These are phyloP conservation scores for Apiospora saccharicola DNA, from an alignment of 2,329 filamentous ascomycete species.

Conservation along the genomic window DNA sequence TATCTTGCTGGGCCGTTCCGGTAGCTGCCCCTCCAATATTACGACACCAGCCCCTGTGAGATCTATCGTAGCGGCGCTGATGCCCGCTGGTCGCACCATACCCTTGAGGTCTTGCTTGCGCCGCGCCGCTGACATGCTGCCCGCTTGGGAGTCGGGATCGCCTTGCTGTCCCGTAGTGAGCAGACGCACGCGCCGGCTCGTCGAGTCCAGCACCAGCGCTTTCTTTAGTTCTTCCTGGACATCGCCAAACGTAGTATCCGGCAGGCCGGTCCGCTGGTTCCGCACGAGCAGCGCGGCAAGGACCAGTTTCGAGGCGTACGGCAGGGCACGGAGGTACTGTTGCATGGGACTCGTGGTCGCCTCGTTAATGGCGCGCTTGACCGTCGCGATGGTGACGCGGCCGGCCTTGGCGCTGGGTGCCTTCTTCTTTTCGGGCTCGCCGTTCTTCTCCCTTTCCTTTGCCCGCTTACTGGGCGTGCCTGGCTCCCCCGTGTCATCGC, in stretches of 20 bases:
- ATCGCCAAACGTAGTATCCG: constrained; percentile 88
- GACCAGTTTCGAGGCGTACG: constrained; percentile 83
- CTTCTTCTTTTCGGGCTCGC: constrained; percentile 46
- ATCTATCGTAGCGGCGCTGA: constrained; percentile 80
- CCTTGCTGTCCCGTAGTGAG: constrained; percentile 45
- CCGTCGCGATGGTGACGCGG: constrained; percentile 88
- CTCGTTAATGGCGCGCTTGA: constrained; percentile 94
- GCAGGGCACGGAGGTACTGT: constrained; percentile 83
- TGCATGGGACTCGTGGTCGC: constrained; percentile 92
- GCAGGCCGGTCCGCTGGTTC: constrained; percentile 81
- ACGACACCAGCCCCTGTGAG: constrained; percentile 88
- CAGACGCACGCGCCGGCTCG: constrained; percentile 66
- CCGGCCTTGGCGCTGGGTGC: constrained; percentile 50
- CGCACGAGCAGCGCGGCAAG: constrained; percentile 82
- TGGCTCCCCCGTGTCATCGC: constrained; percentile 51
- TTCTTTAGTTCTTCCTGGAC: constrained; percentile 85
- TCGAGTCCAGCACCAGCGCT: constrained; percentile 67
- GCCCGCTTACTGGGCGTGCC: constrained; percentile 68
- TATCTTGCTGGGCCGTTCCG: constrained; percentile 88
- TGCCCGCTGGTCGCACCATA: constrained; percentile 36
- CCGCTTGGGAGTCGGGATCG: not conserved
- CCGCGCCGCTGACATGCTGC: constrained; percentile 25
- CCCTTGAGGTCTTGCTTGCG: constrained; percentile 34
- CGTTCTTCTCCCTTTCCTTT: constrained; percentile 36
- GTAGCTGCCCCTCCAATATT: constrained; percentile 79